phyloP scores from a whole-genome alignment of 2,329 filamentous ascomycete species.

The Aspergillus spinulosporus region DNA sequence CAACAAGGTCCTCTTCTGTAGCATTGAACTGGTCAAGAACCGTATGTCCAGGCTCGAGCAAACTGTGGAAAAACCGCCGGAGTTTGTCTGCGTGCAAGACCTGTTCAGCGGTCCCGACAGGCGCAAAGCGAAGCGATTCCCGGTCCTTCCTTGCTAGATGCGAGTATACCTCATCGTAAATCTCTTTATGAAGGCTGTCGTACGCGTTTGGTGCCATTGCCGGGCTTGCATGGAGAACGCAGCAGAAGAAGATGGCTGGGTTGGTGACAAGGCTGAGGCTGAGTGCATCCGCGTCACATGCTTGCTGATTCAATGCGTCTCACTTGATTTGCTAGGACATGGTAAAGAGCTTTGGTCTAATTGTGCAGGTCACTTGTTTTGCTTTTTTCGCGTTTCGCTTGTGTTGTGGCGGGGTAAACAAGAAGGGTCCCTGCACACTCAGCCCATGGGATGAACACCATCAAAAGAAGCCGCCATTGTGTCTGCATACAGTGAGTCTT shows the following conservation, averaged over 20 bases:
- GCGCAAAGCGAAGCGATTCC: background rate
- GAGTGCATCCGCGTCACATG: background rate
- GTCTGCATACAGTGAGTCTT: too few relatives aligned
- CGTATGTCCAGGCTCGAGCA: background rate
- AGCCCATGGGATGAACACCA: too few relatives aligned
- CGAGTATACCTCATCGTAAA: background rate
- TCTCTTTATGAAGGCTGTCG: background rate
- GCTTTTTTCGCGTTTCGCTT: too few relatives aligned
- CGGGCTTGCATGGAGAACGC: background rate
- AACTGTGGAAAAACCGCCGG: background rate
- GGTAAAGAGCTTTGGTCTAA: background rate
- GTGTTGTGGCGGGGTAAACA: too few relatives aligned
- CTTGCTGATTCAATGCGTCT: background rate
- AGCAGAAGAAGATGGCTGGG: background rate
- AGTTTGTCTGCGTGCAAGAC: conserved; percentile 5
- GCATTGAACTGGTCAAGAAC: background rate
- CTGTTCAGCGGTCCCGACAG: conserved; percentile 1
- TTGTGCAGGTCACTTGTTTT: too few relatives aligned
- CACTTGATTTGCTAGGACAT: background rate
- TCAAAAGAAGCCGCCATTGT: too few relatives aligned
- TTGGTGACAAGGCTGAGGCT: background rate
- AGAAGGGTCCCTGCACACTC: too few relatives aligned
- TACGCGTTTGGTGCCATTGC: background rate
- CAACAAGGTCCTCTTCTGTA: background rate
- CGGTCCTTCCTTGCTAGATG: background rate